These are phyloP conservation scores for Leucogyrophana mollusca DNA, from an alignment of 768 basidiomycete genomes.

Conservation along the genomic window DNA sequence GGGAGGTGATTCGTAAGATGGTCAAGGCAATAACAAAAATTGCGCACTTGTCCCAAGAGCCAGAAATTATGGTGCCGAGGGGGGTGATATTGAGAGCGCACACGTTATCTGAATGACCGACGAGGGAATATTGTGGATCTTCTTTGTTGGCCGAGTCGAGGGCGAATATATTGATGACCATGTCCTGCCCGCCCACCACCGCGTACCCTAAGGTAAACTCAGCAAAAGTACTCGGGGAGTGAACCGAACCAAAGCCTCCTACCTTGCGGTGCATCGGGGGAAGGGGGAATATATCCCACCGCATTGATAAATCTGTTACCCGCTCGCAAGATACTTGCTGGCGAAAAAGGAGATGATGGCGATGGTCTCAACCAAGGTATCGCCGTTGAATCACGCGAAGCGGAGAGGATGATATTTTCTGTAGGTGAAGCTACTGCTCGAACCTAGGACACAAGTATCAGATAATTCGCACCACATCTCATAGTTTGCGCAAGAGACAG, in stretches of 20 bases:
- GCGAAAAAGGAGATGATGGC: constrained; percentile 48
- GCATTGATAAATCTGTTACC: constrained; percentile 81
- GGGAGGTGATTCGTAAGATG: neutral
- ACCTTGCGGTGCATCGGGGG: constrained; percentile 70
- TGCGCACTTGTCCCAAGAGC: constrained; percentile 94
- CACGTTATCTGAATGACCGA: constrained; percentile 90
- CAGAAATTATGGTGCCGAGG: constrained; percentile 80
- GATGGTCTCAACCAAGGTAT: constrained; percentile 75
- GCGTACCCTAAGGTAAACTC: constrained; percentile 61
- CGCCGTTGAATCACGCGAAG: constrained; percentile 89
- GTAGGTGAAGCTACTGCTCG: constrained; percentile 78
- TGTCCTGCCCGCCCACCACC: constrained; percentile 88
- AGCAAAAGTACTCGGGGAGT: constrained; percentile 1
- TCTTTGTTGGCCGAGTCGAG: constrained; percentile 52
- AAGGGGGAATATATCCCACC: constrained; percentile 74
- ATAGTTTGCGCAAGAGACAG: constrained; percentile 30
- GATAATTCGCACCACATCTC: constrained; percentile 10
- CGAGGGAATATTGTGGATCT: constrained; percentile 77
- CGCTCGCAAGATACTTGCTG: constrained; percentile 53
- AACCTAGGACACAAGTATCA: constrained; percentile 53
- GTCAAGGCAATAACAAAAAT: constrained; percentile 1
- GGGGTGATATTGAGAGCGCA: constrained; percentile 76
- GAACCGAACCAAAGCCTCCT: constrained; percentile 16
- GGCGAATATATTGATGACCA: constrained; percentile 81
- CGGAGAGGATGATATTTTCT: constrained; percentile 78